Conservation (phyloP, 305 asterid species). For the Fraxinus platypoda region DNA sequence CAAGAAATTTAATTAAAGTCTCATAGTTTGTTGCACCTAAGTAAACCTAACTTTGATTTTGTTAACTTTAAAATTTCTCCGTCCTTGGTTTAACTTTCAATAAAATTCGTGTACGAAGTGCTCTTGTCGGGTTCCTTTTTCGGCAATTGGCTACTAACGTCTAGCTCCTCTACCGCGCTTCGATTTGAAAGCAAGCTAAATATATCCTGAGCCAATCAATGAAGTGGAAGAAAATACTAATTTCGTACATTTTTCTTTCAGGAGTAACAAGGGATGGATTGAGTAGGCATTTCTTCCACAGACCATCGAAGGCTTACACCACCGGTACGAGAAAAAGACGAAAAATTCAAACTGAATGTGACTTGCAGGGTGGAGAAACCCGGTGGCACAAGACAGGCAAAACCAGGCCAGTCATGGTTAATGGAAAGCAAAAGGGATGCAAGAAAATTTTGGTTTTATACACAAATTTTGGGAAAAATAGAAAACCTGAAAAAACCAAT, state of each 20-base stretch:
- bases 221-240: neutral
- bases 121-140: neutral
- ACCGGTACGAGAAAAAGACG: constrained; percentile 91
- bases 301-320: constrained; percentile 98
- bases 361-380: constrained; percentile 89
- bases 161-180: neutral
- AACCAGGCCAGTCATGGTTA: constrained; percentile 88
- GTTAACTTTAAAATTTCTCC: neutral
- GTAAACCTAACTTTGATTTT: constrained; percentile 50
- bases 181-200: neutral
- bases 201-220: neutral
- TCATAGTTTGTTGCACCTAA: constrained; percentile 51
- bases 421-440: constrained; percentile 94
- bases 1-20: constrained; percentile 3
- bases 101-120: neutral
- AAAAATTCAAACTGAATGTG: constrained; percentile 90
- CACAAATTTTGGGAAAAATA: constrained; percentile 89
- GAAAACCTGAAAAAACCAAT: constrained; percentile 94
- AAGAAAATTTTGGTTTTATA: constrained; percentile 87
- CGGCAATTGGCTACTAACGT: neutral
- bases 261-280: constrained; percentile 96
- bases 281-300: constrained; percentile 92
- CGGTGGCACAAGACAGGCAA: constrained; percentile 99
- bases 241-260: constrained; percentile 13
- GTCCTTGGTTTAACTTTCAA: neutral